Conservation (phyloP, 2,329 filamentous ascomycete species). For the Beauveria brongniartii region DNA sequence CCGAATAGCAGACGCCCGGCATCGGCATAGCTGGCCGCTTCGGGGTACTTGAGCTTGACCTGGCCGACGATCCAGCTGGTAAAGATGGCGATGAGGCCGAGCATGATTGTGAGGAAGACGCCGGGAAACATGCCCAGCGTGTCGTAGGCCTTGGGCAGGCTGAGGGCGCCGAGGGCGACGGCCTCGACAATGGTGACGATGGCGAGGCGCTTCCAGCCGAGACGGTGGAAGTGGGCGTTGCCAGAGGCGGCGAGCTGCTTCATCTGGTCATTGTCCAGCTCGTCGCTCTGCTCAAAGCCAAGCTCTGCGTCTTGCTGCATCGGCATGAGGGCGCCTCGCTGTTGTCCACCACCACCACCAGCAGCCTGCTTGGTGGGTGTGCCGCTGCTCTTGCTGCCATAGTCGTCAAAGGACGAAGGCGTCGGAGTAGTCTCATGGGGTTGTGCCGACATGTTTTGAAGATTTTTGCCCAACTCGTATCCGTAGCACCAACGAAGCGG, state of each 20-base stretch:
- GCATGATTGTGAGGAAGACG: conserved; percentile 14
- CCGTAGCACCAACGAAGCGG: not conserved
- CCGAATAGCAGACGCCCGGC: conserved; percentile 52
- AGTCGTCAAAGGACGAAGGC: not conserved
- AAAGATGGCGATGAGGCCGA: conserved; percentile 15
- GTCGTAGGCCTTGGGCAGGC: conserved; percentile 36
- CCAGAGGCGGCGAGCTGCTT: conserved; percentile 33
- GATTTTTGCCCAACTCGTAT: not conserved
- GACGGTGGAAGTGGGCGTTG: conserved; percentile 35
- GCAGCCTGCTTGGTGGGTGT: not conserved
- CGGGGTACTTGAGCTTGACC: conserved; percentile 35
- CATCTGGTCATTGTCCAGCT: conserved; percentile 19
- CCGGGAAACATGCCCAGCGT: conserved; percentile 29
- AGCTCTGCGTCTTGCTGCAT: conserved; percentile 19
- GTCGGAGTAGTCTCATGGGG: not conserved
- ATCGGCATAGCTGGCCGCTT: conserved; percentile 56
- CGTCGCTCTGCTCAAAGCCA: conserved; percentile 23
- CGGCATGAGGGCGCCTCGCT: not conserved
- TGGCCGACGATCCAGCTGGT: conserved; percentile 15
- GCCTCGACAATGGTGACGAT: conserved; percentile 43
- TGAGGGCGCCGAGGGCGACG: conserved; percentile 40
- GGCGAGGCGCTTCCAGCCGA: conserved; percentile 44
- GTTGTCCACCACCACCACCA: not conserved
- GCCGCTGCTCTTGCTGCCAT: not conserved
- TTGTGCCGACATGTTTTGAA: not conserved